Evolutionary conservation across 805 yeast genomes (phyloP).

Genomic region (Kuraishia molischiana): DNA sequence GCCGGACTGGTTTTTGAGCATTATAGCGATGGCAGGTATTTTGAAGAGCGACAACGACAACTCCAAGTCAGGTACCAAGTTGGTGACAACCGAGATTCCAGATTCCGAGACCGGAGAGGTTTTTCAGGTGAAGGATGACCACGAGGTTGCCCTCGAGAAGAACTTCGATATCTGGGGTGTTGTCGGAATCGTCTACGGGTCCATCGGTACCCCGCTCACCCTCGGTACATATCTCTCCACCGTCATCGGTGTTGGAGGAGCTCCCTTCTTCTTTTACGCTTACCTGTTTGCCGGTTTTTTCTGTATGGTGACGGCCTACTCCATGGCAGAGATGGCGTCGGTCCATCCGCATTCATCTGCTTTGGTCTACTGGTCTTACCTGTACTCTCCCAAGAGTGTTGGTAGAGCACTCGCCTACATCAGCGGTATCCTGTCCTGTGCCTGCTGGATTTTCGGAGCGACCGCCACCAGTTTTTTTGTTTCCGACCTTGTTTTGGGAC

Average conservation of each 20-base stretch:
- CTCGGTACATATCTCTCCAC: constrained; percentile 1
- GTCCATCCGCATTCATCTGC: constrained; percentile 9
- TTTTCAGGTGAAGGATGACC: not conserved
- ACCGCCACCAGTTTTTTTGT: not conserved
- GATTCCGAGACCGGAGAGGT: not conserved
- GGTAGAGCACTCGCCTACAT: not conserved
- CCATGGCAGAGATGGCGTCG: constrained; percentile 12
- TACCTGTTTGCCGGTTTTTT: not conserved
- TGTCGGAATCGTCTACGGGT: constrained; percentile 1
- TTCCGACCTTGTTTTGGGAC: not conserved
- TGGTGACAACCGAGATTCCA: not conserved
- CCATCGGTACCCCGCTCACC: constrained; percentile 1
- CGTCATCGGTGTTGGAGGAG: not conserved
- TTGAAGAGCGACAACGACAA: not conserved
- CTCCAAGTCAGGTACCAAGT: not conserved
- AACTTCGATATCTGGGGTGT: constrained; percentile 1
- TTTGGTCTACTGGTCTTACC: constrained; percentile 7
- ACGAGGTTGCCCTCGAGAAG: not conserved
- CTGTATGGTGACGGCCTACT: constrained; percentile 2
- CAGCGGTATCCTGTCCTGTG: not conserved
- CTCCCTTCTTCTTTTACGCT: constrained; percentile 1
- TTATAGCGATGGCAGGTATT: not conserved
- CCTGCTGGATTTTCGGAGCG: not conserved
- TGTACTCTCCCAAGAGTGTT: not conserved
- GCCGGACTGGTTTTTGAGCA: too few species aligned